Percentiles rank a stretch among this genome's conserved stretches.
These are phyloP conservation scores for Cladosporium sp. DNA, from an alignment of 2,329 filamentous ascomycete species.

Conservation along the genomic window DNA sequence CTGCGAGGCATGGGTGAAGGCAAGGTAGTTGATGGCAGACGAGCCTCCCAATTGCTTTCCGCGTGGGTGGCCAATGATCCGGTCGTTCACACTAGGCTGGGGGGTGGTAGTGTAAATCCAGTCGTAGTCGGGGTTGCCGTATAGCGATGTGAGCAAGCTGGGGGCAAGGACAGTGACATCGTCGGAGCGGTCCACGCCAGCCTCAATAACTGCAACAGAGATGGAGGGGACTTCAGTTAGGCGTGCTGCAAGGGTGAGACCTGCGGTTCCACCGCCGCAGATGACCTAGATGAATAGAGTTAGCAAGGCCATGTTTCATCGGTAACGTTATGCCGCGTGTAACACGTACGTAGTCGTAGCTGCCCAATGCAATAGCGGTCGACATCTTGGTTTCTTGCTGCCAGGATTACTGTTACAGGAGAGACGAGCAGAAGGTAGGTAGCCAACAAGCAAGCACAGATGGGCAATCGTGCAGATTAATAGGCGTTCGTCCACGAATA, in stretches of 20 bases:
- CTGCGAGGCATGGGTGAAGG: constrained; percentile 26
- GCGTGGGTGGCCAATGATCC: constrained; percentile 20
- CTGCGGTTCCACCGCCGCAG: constrained; percentile 24
- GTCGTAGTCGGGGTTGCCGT: constrained; percentile 33
- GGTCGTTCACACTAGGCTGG: constrained; percentile 13
- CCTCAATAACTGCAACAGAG: constrained; percentile 36
- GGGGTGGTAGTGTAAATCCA: constrained; percentile 33
- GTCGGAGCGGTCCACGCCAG: constrained; percentile 26
- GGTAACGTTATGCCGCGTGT: too few species aligned
- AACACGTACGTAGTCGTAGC: background rate
- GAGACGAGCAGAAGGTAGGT: background rate
- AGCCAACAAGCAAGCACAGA: background rate
- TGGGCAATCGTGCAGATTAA: background rate
- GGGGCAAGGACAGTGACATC: constrained; percentile 16
- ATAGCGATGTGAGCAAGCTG: constrained; percentile 18
- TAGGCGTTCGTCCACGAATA: background rate
- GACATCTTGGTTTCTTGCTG: background rate
- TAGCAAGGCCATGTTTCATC: background rate
- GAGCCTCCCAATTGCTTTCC: constrained; percentile 22
- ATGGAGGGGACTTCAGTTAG: constrained; percentile 25
- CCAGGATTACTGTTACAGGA: background rate
- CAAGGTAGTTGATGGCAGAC: constrained; percentile 21
- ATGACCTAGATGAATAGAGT: constrained; percentile 20
- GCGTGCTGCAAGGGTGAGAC: constrained; percentile 25
- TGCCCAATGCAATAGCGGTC: background rate